Evolutionary conservation across 495 filamentous ascomycete species (phyloP), one percentile per base, ranked within the genome.

Genomic region (Choiromyces venosus): DNA sequence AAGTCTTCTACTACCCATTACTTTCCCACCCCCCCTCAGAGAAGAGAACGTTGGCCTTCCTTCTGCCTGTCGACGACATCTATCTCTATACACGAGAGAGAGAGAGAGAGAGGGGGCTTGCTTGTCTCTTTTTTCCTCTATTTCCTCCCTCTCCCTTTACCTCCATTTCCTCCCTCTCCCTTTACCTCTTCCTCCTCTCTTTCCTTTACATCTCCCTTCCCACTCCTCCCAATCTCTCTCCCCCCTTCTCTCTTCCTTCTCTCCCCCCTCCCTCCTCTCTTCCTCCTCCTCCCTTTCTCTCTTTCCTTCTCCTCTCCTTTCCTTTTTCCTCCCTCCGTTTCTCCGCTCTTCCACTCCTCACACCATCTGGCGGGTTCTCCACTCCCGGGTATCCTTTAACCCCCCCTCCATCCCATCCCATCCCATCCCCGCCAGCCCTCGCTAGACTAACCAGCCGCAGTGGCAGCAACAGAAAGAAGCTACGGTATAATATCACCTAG

Each of bases 101-200:
- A n/a, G 46, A 56, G 46, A 12, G 46, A 12, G 46, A 56, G 46
- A 56, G 46, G 46, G 46, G 46, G 46, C 46, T 56, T 56, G 46
- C 46, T 56, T 56, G 46, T 56, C n/a, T 25, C 46, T 56, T 25
- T 44, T 29, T 4, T 29, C n/a, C n/a, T n/a, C 46, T 56, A 21
- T 29, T 25, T 56, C 21, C 10, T 56, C 46, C 25, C 21, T 52
- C 44, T 25, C 46, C 4, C 46, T 29, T 72, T 83, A 73, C 73
- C 71, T 76, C 69, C n/a, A n/a, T n/a, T 68, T 74, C 61, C 44
- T 68, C 77, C 66, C 76, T 79, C 79, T 77, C 81, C 81, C 81
- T 71, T 72, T 83, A 73, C 73, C 71, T 76, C 69, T 68, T 74
- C 61, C 44, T 68, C 77, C 66, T 74, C 73, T 75, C 81, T 75